A percentile compares a stretch with the other conserved stretches of the same genome.
phyloP scores from a whole-genome alignment of 345 rosid species.

The Brassica carinata region DNA sequence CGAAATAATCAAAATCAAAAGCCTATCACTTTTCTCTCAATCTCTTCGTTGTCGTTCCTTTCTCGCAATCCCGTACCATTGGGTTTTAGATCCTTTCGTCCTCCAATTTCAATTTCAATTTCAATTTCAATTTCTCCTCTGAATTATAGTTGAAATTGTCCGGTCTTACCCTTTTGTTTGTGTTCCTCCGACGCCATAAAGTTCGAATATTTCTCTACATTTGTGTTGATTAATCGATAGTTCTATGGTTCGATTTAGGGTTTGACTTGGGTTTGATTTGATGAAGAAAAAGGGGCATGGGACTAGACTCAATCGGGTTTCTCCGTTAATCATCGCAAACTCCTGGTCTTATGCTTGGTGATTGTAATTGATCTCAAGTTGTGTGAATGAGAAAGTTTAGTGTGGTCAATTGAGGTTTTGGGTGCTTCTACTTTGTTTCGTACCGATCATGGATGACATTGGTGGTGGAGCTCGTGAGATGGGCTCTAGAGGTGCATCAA shows the following conservation, averaged over 20 bases:
- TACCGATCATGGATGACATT: constrained; percentile 62
- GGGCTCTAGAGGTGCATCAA: constrained; percentile 39
- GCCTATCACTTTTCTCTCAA: constrained; percentile 9
- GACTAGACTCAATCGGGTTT: constrained; percentile 72
- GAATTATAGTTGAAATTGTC: constrained; percentile 22
- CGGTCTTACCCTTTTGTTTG: neutral
- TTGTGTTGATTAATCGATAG: constrained; percentile 32
- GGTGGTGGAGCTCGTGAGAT: constrained; percentile 43
- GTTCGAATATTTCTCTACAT: constrained; percentile 17
- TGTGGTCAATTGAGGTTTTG: constrained; percentile 37
- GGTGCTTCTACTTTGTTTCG: constrained; percentile 39
- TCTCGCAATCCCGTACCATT: constrained; percentile 22
- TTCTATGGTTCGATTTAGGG: constrained; percentile 48
- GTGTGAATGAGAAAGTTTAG: constrained; percentile 45
- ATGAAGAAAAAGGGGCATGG: constrained; percentile 57
- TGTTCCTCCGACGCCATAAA: constrained; percentile 3
- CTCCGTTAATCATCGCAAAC: constrained; percentile 33
- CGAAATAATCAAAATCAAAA: constrained; percentile 11
- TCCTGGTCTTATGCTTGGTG: constrained; percentile 37
- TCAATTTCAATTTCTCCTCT: constrained; percentile 28
- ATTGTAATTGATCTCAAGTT: constrained; percentile 28
- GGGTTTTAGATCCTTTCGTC: neutral
- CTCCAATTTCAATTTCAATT: constrained; percentile 27
- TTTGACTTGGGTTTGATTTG: constrained; percentile 51
- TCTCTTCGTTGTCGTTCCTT: neutral